A percentile compares a stretch with the other conserved stretches of the same genome.
These are phyloP conservation scores for Arabidopsis lyrata DNA, from an alignment of 441 rosid species.

Conservation along the genomic window DNA sequence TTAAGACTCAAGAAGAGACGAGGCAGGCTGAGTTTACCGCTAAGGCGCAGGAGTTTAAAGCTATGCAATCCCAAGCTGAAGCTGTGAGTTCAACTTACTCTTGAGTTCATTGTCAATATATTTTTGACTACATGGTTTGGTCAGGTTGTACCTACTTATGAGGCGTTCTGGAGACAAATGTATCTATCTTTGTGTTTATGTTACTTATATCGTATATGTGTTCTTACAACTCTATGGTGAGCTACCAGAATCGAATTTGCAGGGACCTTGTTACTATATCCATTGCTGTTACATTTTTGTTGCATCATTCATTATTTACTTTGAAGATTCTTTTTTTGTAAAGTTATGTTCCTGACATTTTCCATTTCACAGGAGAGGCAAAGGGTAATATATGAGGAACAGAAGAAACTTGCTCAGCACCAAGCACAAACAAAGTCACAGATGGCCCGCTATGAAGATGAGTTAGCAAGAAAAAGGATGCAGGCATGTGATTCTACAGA, in stretches of 20 bases:
- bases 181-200: background rate
- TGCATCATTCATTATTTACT: constrained; percentile 20
- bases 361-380: constrained; percentile 78
- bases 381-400: constrained; percentile 89
- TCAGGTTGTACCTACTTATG: background rate
- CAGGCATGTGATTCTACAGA: constrained; percentile 63
- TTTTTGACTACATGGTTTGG: background rate
- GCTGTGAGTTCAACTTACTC: constrained; percentile 55
- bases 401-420: constrained; percentile 85
- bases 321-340: background rate
- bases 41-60: constrained; percentile 82
- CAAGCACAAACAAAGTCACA: constrained; percentile 98
- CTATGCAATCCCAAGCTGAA: constrained; percentile 90
- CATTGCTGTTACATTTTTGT: background rate
- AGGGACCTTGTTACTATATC: background rate
- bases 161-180: background rate
- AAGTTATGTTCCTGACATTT: constrained; percentile 27
- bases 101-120: background rate
- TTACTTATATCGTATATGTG: background rate
- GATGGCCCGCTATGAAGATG: constrained; percentile 96
- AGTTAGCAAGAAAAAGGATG: constrained; percentile 96
- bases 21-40: constrained; percentile 66
- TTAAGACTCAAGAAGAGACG: constrained; percentile 84
- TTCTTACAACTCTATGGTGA: background rate
- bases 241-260: background rate